Base-by-base conservation (phyloP, 2,329 filamentous ascomycete genomes). In the Cytospora chrysosperma region DNA sequence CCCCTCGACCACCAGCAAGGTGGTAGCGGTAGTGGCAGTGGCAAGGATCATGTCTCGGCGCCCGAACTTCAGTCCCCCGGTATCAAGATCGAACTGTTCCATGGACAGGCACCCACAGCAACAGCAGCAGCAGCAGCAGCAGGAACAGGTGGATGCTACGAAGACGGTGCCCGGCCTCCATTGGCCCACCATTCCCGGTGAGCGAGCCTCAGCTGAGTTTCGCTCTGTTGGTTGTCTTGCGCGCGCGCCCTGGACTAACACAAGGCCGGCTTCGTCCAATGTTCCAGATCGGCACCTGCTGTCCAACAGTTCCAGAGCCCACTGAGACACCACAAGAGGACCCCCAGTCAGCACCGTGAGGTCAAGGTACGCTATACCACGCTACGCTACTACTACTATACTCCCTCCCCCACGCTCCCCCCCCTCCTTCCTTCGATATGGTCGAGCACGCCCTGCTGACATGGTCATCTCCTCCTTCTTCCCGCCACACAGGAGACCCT, bases 401-500 rank as follows among this genome's bases (percentile, higher is more conserved):
- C 24, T 34, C 21, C 4, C n/a, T 32, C 17, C 17, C 9, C n/a
- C n/a, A 12, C n/a, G n/a, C 19, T 24, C 17, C 27, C 30, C 19
- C 15, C 9, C 19, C n/a, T 27, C 28, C 24, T 7, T 5, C 32
- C 17, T 37, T 26, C 26, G 4, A 12, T 8, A 3, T 27, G 15
- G 21, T 32, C 37, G 19, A 24, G 43, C 21, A 47, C n/a, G 13
- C 7, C 43, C 3, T 9, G 21, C 43, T 47, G 43, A 47, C 43
- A 47, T 24, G 2, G n/a, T 24, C n/a, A 6, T 13, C n/a, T 24
- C 43, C 3, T 10, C 24, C 12, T 13, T 47, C 37, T 28, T 21
- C 15, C 32, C 59, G 37, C 28, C 21, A 37, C 21, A 6, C 70
- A 94, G 90, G 93, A 97, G 86, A 97, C 94, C 3, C 86, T 97